Evolutionary conservation across 768 basidiomycete genomes (phyloP).

Genomic region (Amanita inopinata): DNA sequence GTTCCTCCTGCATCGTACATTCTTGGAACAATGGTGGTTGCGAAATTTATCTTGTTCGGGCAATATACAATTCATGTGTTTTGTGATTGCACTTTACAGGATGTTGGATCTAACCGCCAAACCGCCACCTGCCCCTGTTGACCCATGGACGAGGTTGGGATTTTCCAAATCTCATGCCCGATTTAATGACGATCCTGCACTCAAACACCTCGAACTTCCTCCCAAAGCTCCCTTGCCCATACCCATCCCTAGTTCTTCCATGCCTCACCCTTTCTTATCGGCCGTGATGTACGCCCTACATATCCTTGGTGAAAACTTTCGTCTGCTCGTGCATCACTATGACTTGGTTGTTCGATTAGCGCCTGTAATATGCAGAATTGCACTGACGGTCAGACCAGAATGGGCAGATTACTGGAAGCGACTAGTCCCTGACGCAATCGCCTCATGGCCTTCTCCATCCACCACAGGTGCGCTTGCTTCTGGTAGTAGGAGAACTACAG

Average conservation of each 20-base stretch:
- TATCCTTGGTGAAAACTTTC: constrained; percentile 63
- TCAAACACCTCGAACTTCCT: constrained; percentile 32
- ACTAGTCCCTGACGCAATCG: constrained; percentile 52
- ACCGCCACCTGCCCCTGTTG: constrained; percentile 12
- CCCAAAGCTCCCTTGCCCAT: constrained; percentile 16
- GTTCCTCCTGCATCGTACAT: constrained; percentile 44
- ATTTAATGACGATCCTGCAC: constrained; percentile 51
- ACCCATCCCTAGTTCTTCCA: constrained; percentile 14
- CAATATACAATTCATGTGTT: constrained; percentile 47
- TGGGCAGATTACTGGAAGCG: constrained; percentile 95
- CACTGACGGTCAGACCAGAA: constrained; percentile 59
- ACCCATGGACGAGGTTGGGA: constrained; percentile 42
- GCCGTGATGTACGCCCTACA: constrained; percentile 70
- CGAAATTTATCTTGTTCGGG: constrained; percentile 31
- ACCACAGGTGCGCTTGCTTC: constrained; percentile 28
- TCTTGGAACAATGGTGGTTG: constrained; percentile 49
- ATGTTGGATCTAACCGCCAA: constrained; percentile 31
- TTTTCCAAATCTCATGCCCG: constrained; percentile 32
- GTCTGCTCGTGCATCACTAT: constrained; percentile 47
- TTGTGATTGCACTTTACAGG: constrained; percentile 40
- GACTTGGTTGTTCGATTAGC: constrained; percentile 46
- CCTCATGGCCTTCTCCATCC: constrained; percentile 47
- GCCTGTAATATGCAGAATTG: constrained; percentile 53
- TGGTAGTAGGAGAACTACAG: constrained; percentile 14
- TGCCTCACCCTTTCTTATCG: constrained; percentile 38